Evolutionary conservation across 1,284 basidiomycete species (phyloP), one percentile per base, ranked within the genome.

Genomic region (Leccinum subrobustum): DNA sequence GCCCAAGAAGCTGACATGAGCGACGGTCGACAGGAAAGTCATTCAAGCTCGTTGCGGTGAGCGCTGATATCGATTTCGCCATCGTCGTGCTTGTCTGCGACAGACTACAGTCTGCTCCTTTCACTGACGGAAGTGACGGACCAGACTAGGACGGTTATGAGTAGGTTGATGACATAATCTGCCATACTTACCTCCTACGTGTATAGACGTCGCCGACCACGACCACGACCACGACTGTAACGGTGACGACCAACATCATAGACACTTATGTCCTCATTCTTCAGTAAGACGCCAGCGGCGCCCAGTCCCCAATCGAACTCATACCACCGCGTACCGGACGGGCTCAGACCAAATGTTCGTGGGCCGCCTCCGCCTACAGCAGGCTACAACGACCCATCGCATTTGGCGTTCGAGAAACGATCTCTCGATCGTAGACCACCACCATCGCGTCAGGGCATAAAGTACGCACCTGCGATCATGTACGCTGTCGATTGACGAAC

Each of bases 1-100:
- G 86, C 3, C 87, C 88, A 5, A 89, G 75, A 2, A 89, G 78
- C 64, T 81, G 78, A 73, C 87, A 89, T 69, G 85, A 88, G 54
- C 70, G 80, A 51, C 78, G 77, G 76, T 88, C 87, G 27, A 87
- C 77, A 56, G 78, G 78, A 44, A 84, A 80, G 61, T 79, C 63
- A 5, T 42, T 56, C 52, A 71, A 50, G 53, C 37, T 56, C 20
- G 59, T 54, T 4, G 56, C 16, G 25, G 66, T 58, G 1, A 58
- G 6, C 18, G 62, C 52, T 31, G 61, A 39, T 16, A 68, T 54
- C 12, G 65, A 61, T 29, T 52, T 25, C 64, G 70, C 71, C 23
- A 14, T 58, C 44, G 25, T 57, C 9, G 27, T 14, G n/a, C 14
- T 29, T 31, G 42, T 56, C 20, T 27, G 33, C 55, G 20, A 29